Evolutionary conservation across 2,329 filamentous ascomycete species (phyloP).

Genomic region (Fusarium siculi): DNA sequence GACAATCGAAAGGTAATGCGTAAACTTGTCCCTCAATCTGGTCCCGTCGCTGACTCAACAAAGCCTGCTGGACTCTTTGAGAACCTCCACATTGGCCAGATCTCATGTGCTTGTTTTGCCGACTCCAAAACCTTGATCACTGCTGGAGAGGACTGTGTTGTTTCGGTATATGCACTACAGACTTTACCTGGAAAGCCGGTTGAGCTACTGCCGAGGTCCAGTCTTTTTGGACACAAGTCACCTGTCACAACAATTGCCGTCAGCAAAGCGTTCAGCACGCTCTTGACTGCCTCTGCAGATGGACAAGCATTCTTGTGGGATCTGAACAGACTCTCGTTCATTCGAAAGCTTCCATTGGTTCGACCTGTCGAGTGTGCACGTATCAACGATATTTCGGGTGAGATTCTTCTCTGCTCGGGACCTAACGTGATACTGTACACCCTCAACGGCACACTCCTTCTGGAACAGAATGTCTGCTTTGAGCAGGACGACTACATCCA

Average conservation of each 20-base stretch:
- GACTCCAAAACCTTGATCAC: conserved; percentile 93
- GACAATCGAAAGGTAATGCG: conserved; percentile 76
- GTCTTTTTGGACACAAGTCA: conserved; percentile 89
- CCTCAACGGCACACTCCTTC: conserved; percentile 84
- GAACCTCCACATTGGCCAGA: conserved; percentile 90
- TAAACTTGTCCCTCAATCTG: not conserved
- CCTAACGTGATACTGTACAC: conserved; percentile 82
- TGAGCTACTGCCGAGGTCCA: conserved; percentile 81
- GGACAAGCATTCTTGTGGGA: conserved; percentile 93
- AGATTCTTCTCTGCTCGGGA: conserved; percentile 86
- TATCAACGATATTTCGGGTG: conserved; percentile 91
- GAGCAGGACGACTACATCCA: conserved; percentile 79
- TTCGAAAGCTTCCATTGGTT: conserved; percentile 74
- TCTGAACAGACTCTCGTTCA: conserved; percentile 87
- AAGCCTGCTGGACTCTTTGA: conserved; percentile 86
- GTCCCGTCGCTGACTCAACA: conserved; percentile 42
- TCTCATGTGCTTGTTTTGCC: conserved; percentile 84
- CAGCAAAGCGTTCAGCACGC: conserved; percentile 86
- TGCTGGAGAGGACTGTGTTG: conserved; percentile 89
- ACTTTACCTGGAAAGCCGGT: conserved; percentile 73
- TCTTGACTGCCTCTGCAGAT: conserved; percentile 84
- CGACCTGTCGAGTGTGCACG: conserved; percentile 76
- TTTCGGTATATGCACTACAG: conserved; percentile 82
- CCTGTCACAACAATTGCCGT: conserved; percentile 85
- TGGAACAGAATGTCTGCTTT: conserved; percentile 83